phyloP scores from a whole-genome alignment of 805 yeast species.

The Candida railenensis region DNA sequence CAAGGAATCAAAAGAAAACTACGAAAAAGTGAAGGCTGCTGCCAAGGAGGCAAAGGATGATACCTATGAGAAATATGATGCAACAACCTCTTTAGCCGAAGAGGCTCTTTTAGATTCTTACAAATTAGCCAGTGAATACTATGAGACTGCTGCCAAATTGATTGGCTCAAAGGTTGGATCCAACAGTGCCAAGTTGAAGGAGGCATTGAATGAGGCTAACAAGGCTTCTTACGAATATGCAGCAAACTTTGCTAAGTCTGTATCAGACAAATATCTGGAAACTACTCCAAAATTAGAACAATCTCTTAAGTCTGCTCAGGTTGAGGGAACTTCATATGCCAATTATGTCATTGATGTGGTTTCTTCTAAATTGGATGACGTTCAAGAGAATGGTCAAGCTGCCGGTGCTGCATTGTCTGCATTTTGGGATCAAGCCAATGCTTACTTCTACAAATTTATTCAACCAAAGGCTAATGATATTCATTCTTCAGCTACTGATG shows the following conservation, averaged over 20 bases:
- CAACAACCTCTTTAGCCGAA: constrained; percentile 14
- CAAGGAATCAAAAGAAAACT: constrained; percentile 9
- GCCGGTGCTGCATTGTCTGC: not conserved
- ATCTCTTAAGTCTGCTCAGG: constrained; percentile 10
- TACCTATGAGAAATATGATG: constrained; percentile 10
- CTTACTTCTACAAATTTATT: not conserved
- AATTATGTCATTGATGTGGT: constrained; percentile 1
- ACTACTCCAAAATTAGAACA: constrained; percentile 12
- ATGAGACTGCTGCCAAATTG: constrained; percentile 16
- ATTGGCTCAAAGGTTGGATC: constrained; percentile 10
- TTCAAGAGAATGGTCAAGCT: not conserved
- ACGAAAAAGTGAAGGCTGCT: constrained; percentile 3
- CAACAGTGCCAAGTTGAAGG: constrained; percentile 12
- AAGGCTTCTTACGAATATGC: constrained; percentile 19
- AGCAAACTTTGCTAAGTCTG: constrained; percentile 8
- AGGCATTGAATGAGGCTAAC: constrained; percentile 16
- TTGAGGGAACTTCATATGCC: constrained; percentile 7
- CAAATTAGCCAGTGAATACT: constrained; percentile 18
- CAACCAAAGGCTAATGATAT: constrained; percentile 1
- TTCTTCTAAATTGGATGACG: not conserved
- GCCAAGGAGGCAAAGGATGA: constrained; percentile 1
- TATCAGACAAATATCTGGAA: constrained; percentile 9
- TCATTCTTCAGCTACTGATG: constrained; percentile 2
- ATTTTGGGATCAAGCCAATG: not conserved
- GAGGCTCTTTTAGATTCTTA: constrained; percentile 15